Evolutionary conservation across 78 protist species (phyloP), one percentile per base, ranked within the genome.

Genomic region (Neovahlkampfia damariscottae): DNA sequence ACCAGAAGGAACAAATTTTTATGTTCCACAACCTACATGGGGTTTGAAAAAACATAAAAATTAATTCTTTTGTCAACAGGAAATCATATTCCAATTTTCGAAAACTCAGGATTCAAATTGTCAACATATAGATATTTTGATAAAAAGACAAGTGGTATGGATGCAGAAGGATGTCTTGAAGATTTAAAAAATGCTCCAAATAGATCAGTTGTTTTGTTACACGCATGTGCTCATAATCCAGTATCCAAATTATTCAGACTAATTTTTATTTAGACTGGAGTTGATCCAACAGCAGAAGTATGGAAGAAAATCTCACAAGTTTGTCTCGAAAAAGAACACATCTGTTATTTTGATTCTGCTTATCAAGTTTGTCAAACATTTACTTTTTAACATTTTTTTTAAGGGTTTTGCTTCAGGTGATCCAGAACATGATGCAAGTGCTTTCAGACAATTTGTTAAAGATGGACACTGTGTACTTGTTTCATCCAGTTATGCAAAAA

Each of bases 141-240:
- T 67, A 7, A 32, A n/a, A 5, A 8, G 32, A 78, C 72, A 9
- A 0, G 0, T 38, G 71, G 58, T 38, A 40, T 88, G n/a, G 80
- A 84, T 82, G 39, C 82, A 28, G 82, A 80, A 2, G 89, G 85
- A 6, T 74, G 87, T 84, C 50, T 85, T 9, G 80, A 28, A 37
- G 91, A 86, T 62, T 29, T 92, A 38, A 37, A 29, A 41, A 68
- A 1, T 27, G 72, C 74, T 28, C 71, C 84, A 27, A 36, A 76
- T 31, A 72, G 80, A 40, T 72, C 88, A 5, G 62, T 76, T 38
- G 3, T 90, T 30, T 75, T 90, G 38, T 28, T 93, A 10, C 96
- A 93, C 72, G 89, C 94, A 8, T 83, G 89, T 79, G 90, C 94
- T 1, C 96, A 93, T 82, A 93, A 93, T 82, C 96, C 96, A 31